Evolutionary conservation across 345 rosid species (phyloP), one percentile per base, ranked within the genome.

Genomic region (Citrus mangshanensis): DNA sequence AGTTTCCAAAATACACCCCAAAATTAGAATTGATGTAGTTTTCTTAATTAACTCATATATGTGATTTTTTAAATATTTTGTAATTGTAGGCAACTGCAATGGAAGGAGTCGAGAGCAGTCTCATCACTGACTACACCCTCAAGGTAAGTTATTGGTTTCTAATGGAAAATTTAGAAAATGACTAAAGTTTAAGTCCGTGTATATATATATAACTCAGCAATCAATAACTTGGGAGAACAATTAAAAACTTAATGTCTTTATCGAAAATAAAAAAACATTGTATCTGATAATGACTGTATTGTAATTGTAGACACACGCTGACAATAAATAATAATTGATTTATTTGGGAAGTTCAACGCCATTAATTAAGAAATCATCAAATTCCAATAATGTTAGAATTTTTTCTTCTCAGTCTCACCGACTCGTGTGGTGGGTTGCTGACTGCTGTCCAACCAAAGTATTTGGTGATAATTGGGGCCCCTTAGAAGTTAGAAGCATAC

Each of bases 101-200:
- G 83, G 78, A 81, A 72, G 91, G 95, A 65, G 85, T 90, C 30
- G 92, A 91, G 79, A 90, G 93, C 86, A 95, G 90, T 83, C 91
- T 95, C 27, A 89, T 90, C 49, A 95, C 98, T 18, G 99, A 95
- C 77, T 95, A 95, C 77, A 95, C 95, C 38, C 91, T 95, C 71
- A 95, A 89, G 79, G 99, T 93, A 88, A 82, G 84, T 62, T 54
- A 54, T 46, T 46, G 51, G 51, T 13, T 46, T 46, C 18, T 13
- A 0, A 46, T 12, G 18, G 51, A 1, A 12, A 46, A 3, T 46
- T 13, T 46, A 46, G 18, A 46, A 5, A 0, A 3, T 12, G 18
- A 46, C 16, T 46, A 46, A 12, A 46, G 0, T 46, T 1, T 42
- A 2, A 42, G 49, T 42, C 49, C 49, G 2, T n/a, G n/a, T 10